A percentile compares a stretch with the other conserved stretches of the same genome.
These are phyloP conservation scores for Poronia punctata DNA, from an alignment of 495 filamentous ascomycete genomes.

Conservation along the genomic window DNA sequence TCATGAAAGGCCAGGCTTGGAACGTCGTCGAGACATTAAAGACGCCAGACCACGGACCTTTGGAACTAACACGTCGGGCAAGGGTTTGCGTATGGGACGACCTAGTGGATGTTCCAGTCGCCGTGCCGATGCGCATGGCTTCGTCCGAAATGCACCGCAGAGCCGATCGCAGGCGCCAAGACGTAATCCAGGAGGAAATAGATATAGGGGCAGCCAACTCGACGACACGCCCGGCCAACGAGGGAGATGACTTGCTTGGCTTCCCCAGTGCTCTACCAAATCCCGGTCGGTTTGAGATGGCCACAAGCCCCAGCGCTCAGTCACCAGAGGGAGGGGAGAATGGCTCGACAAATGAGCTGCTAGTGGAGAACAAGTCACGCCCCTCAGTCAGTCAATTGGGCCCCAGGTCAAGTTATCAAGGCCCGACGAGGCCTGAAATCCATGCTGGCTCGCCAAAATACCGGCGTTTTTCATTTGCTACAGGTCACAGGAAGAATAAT, in stretches of 20 bases:
- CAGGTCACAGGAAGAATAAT: slow-evolving; percentile 26
- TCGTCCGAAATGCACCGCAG: slow-evolving; percentile 68
- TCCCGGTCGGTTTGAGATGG: slow-evolving; percentile 77
- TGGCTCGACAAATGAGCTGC: slow-evolving; percentile 2
- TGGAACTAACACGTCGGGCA: slow-evolving; percentile 84
- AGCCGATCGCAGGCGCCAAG: slow-evolving; percentile 33
- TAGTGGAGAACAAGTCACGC: slow-evolving; percentile 2
- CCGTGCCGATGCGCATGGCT: slow-evolving; percentile 77
- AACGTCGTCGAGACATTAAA: slow-evolving; percentile 98
- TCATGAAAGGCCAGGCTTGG: slow-evolving; percentile 99
- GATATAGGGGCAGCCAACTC: slow-evolving; percentile 75
- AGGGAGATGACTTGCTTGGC: slow-evolving; percentile 61
- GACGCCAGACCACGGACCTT: slow-evolving; percentile 79
- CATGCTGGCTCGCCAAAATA: not conserved
- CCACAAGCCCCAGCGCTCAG: slow-evolving; percentile 37
- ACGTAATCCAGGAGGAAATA: slow-evolving; percentile 67
- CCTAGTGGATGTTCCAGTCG: slow-evolving; percentile 88
- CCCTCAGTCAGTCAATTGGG: slow-evolving; percentile 5
- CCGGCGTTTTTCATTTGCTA: slow-evolving; percentile 3
- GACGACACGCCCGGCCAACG: slow-evolving; percentile 28
- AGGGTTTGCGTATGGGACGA: slow-evolving; percentile 98
- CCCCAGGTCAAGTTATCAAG: slow-evolving; percentile 28
- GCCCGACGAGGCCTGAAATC: slow-evolving; percentile 20
- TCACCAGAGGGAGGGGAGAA: slow-evolving; percentile 17
- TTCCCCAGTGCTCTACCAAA: slow-evolving; percentile 61